Base-by-base conservation (phyloP, 1,284 basidiomycete genomes). In the Chondrostereum purpureum region DNA sequence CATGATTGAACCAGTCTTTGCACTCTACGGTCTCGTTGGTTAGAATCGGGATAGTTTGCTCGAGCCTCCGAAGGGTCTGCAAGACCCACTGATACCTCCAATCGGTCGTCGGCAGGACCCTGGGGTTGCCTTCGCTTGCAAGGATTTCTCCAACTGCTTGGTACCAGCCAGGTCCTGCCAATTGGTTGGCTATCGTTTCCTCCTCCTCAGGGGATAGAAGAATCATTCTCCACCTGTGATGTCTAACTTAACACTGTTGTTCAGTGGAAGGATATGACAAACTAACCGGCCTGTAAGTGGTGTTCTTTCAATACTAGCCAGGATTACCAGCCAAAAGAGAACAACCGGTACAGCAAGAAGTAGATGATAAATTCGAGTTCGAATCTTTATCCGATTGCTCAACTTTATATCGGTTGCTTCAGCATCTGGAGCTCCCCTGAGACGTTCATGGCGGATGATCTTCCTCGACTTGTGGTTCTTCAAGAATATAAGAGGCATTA, bases 201-300 rank as follows among this genome's bases (percentile, higher is more conserved):
- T 95, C 92, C 63, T 94, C 92, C 55, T 92, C 88, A 0, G 91
- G 88, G 1, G 90, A 92, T 6, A 95, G 73, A 11, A 93, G 72
- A 49, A 95, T 92, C 50, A 92, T 62, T 43, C 91, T 75, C 86
- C 84, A 89, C 53, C 90, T 88, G 47, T 40, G 14, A 36, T 11
- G 20, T 11, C 44, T n/a, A 37, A 6, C 43, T 8, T 41, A n/a
- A n/a, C n/a, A 38, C 27, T 24, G 22, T 23, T 20, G 39, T 34
- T 27, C 2, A 48, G 27, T 51, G 39, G 39, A 43, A 36, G 10
- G 21, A 42, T 24, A 43, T n/a, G 34, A 38, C 22, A 5, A 5
- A 62, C 77, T 43, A 50, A 88, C 83, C 88, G 73, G 51, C 91
- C 91, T 5, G 90, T 92, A 45, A 92, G 68, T 1, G 91, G 91